These are phyloP conservation scores for Mortierella sp. DNA, from an alignment of 371 early-diverging fungal species.

Conservation along the genomic window DNA sequence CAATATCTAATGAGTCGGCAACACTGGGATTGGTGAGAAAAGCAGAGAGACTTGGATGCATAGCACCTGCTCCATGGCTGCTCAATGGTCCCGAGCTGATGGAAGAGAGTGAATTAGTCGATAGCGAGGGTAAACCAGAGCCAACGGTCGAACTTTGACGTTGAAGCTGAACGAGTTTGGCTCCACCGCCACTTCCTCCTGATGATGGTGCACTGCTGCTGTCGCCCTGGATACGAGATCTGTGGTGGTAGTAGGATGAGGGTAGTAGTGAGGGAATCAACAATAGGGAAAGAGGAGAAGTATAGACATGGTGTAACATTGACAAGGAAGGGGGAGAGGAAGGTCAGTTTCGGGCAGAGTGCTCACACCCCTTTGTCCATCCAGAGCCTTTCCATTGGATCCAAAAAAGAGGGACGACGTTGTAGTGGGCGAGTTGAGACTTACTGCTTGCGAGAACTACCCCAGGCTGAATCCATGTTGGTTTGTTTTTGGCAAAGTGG, in stretches of 20 bases:
- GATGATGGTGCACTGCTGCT: slow-evolving; percentile 12
- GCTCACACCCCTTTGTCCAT: too few species aligned
- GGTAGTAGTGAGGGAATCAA: not conserved
- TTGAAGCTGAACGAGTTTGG: slow-evolving; percentile 47
- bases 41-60: slow-evolving; percentile 37
- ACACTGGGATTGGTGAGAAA: slow-evolving; percentile 28
- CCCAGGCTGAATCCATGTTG: slow-evolving; percentile 45
- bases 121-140: slow-evolving; percentile 13
- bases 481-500: not conserved
- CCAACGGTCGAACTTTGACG: slow-evolving; percentile 34
- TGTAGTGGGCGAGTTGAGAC: too few species aligned
- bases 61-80: slow-evolving; percentile 21
- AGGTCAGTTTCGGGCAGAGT: too few species aligned
- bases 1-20: slow-evolving; percentile 6
- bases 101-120: slow-evolving; percentile 15
- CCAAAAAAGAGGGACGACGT: not conserved
- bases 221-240: slow-evolving; percentile 31
- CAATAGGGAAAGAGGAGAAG: not conserved
- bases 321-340: not conserved
- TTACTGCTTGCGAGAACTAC: slow-evolving; percentile 44
- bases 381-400: too few species aligned
- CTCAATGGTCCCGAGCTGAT: slow-evolving; percentile 22
- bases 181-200: slow-evolving; percentile 10
- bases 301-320: not conserved
- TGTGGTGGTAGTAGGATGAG: not conserved